These are phyloP conservation scores for Atalantia buxifolia DNA, from an alignment of 345 rosid genomes.

Conservation along the genomic window DNA sequence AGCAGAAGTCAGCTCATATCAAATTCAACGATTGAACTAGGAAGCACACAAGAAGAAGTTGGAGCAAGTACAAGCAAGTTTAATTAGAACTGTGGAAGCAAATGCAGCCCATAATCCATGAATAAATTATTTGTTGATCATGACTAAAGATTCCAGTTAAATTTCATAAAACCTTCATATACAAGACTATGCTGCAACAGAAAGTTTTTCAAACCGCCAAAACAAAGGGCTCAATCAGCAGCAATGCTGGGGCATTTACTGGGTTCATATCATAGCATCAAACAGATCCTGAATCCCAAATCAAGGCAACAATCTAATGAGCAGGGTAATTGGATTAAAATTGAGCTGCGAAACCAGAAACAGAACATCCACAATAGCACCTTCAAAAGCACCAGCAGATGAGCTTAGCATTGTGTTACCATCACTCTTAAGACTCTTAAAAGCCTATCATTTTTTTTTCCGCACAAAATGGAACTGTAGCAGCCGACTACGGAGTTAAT, in stretches of 20 bases:
- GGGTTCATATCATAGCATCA: neutral
- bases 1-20: neutral
- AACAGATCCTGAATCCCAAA: neutral
- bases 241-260: neutral
- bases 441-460: neutral
- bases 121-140: neutral
- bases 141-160: neutral
- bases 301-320: neutral
- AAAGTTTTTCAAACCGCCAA: neutral
- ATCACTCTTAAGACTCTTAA: neutral
- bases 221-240: neutral
- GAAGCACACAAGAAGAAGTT: neutral
- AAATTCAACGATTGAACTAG: neutral
- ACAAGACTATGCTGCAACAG: neutral
- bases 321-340: neutral
- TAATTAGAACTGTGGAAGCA: neutral
- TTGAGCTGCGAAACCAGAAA: neutral
- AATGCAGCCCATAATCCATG: constrained; percentile 1
- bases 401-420: neutral
- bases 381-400: neutral
- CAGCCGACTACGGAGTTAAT: neutral
- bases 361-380: neutral
- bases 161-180: neutral
- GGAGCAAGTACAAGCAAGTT: neutral
- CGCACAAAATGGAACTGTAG: neutral